phyloP scores from a whole-genome alignment of 2,329 filamentous ascomycete genomes.

The Sarocladium brachiariae region DNA sequence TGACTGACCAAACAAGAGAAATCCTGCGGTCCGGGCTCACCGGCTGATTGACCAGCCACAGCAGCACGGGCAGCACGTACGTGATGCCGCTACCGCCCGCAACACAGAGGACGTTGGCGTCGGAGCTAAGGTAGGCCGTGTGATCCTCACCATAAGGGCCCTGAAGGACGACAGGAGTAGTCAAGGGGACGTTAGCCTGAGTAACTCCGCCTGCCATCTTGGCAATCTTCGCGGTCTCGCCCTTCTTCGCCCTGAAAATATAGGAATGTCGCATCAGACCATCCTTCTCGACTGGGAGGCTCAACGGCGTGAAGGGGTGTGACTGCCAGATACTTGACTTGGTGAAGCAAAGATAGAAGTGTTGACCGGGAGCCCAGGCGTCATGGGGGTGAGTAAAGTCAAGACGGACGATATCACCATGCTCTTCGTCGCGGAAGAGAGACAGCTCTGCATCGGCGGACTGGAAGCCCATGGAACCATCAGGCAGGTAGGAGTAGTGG shows the following conservation, averaged over 20 bases:
- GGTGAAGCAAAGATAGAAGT: conserved; percentile 64
- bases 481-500: conserved; percentile 47
- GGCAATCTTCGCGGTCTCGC: conserved; percentile 52
- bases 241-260: conserved; percentile 49
- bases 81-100: conserved; percentile 34
- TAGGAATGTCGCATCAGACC: conserved; percentile 45
- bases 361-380: conserved; percentile 59
- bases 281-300: conserved; percentile 36
- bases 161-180: conserved; percentile 51
- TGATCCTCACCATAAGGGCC: conserved; percentile 56
- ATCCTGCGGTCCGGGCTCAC: conserved; percentile 40
- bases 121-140: conserved; percentile 30
- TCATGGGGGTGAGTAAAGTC: conserved; percentile 57
- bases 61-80: conserved; percentile 29
- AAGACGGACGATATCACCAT: conserved; percentile 57
- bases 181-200: conserved; percentile 15
- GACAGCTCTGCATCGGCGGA: conserved; percentile 38
- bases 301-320: conserved; percentile 62
- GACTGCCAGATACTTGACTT: conserved; percentile 63
- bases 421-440: conserved; percentile 46
- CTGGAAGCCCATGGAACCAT: conserved; percentile 44
- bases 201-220: conserved; percentile 28
- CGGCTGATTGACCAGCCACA: conserved; percentile 29
- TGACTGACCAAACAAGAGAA: conserved; percentile 58
- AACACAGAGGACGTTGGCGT: conserved; percentile 33